Base-by-base conservation (phyloP, 2,329 filamentous ascomycete species). In the Calonectria crousiana region DNA sequence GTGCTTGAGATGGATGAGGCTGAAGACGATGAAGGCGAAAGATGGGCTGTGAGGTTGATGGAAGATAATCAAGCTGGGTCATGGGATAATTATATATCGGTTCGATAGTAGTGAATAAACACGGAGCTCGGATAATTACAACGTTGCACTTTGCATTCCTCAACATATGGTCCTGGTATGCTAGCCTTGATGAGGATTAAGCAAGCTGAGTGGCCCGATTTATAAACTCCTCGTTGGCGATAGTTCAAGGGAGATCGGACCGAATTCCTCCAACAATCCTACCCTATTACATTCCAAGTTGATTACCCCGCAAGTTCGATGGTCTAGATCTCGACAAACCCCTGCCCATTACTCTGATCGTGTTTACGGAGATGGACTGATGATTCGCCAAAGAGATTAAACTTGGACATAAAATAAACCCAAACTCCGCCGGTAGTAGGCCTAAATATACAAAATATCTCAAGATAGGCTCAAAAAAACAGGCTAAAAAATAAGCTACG, bases 131-230 rank as follows among this genome's bases (percentile, higher is more conserved):
- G 23, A 3, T 36, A n/a, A 23, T 62, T 6, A 26, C 34, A 26
- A 62, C 36, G 36, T n/a, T 4, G 14, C 8, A 41, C 8, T 23
- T 60, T 62, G 23, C 34, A 62, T 62, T 62, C 56, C 56, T 62
- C 34, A 41, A 3, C n/a, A 9, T 14, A 28, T 18, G 38, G 2
- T 41, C n/a, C 8, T 30, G 23, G 18, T n/a, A 60, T 28, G 16
- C 56, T 62, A 62, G 16, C 36, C 56, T 20, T 62, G 32, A 62
- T 62, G 34, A 62, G 16, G 36, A 62, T 41, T 62, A 62, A 62
- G 56, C 18, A 41, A 62, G 10, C 34, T 28, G 34, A 8, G 4
- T 62, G 56, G 56, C 56, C 56, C 56, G 36, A 30, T 62, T 62
- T 41, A 62, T 62, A 62, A 62, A 62, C 56, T 62, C 56, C 26